Evolutionary conservation across 2,329 filamentous ascomycete species (phyloP), one percentile per base, ranked within the genome.

Genomic region (Huntiella savannae): DNA sequence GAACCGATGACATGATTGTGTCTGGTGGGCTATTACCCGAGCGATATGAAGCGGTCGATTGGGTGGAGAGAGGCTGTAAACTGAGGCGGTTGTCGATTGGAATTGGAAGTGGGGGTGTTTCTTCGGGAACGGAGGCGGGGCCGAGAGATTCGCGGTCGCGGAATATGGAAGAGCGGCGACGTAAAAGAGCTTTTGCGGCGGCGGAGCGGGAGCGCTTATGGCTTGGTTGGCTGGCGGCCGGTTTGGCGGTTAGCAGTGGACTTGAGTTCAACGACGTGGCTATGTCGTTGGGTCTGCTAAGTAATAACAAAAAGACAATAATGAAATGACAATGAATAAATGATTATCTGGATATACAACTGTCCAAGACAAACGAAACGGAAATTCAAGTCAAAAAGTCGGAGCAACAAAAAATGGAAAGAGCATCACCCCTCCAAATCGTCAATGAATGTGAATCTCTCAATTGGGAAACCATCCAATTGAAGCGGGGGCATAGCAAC

Each of bases 1-100:
- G 65, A 44, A 57, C 51, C 22, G 48, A 42, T 6, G 42, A 36
- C 49, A 50, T 50, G 16, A 39, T 32, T 37, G 45, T 38, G 17
- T 33, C 45, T 33, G 41, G 38, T 16, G 41, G 36, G 15, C 17
- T 48, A 13, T 28, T 28, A 28, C 22, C 22, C 22, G 22, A 28
- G 8, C 22, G 22, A 28, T 28, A 28, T 28, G 22, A 28, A 28
- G 22, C 6, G 22, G 33, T 7, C 13, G 35, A 42, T 41, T 33
- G 37, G 19, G 49, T 33, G 5, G 43, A 44, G 40, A 45, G 15
- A 35, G 17, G 36, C 43, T 40, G 32, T 42, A 22, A 33, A 49
- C 32, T 33, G 44, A 47, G 17, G 45, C 40, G 16, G 45, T 47
- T 33, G 37, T 42, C 10, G 45, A 17, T 37, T 45, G 44, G 32